These are phyloP conservation scores for Colletotrichum nymphaeae DNA, from an alignment of 2,329 filamentous ascomycete species.

Conservation along the genomic window DNA sequence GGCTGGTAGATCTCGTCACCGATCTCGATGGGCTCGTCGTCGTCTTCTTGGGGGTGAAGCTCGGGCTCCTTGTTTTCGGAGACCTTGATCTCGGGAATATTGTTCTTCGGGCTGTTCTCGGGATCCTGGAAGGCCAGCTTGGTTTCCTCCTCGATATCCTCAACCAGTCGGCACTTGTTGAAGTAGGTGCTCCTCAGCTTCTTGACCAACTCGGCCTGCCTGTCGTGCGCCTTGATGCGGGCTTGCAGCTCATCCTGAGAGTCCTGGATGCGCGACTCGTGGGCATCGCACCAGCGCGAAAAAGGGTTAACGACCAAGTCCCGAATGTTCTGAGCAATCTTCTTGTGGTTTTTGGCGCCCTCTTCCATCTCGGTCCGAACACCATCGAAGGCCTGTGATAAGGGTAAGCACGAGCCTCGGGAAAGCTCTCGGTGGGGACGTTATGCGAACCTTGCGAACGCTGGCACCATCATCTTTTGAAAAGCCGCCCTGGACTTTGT, in stretches of 20 bases:
- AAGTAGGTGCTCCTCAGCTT: conserved; percentile 97
- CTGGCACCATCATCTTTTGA: conserved; percentile 93
- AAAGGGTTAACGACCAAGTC: conserved; percentile 96
- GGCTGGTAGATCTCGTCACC: conserved; percentile 88
- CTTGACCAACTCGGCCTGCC: conserved; percentile 88
- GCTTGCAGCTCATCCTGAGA: conserved; percentile 94
- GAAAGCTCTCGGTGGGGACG: conserved; percentile 2
- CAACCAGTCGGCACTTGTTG: conserved; percentile 96
- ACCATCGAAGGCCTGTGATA: conserved; percentile 85
- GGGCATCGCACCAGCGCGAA: conserved; percentile 94
- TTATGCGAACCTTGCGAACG: conserved; percentile 74
- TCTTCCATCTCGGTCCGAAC: conserved; percentile 93
- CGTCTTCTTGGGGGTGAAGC: conserved; percentile 72
- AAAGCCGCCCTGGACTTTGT: conserved; percentile 88
- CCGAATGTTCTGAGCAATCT: conserved; percentile 95
- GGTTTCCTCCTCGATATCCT: conserved; percentile 98
- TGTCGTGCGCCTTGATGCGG: conserved; percentile 92
- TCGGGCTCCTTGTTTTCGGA: conserved; percentile 73
- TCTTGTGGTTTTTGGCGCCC: conserved; percentile 88
- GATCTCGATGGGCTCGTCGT: conserved; percentile 88
- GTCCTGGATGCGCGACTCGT: conserved; percentile 89
- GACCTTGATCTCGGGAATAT: conserved; percentile 89
- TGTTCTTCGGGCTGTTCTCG: conserved; percentile 73
- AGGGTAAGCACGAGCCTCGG: conserved; percentile 36
- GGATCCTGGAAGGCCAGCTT: conserved; percentile 97